Conservation (phyloP, 2,329 filamentous ascomycete species). For the Phialophora tarda region DNA sequence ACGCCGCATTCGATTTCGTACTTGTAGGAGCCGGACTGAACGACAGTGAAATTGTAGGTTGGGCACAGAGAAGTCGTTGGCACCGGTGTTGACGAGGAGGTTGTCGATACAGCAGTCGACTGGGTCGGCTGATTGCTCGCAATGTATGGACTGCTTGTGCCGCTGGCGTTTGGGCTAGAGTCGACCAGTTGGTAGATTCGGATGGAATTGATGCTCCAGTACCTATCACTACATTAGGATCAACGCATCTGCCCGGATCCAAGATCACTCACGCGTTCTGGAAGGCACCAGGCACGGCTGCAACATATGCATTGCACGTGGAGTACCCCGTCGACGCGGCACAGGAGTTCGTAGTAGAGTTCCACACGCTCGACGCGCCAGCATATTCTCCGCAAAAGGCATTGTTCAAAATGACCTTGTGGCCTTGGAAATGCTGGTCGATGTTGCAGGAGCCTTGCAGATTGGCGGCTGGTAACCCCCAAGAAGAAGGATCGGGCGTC, state of each 20-base stretch:
- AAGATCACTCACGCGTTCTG: constrained; percentile 30
- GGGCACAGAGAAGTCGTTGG: constrained; percentile 33
- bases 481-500: constrained; percentile 49
- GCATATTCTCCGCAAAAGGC: constrained; percentile 85
- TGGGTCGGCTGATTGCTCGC: constrained; percentile 33
- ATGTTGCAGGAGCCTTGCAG: constrained; percentile 74
- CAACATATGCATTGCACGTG: constrained; percentile 37
- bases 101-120: constrained; percentile 24
- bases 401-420: constrained; percentile 77
- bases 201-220: constrained; percentile 39
- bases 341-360: constrained; percentile 32
- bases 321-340: constrained; percentile 29
- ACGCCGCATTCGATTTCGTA: constrained; percentile 37
- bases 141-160: constrained; percentile 30
- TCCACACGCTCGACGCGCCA: constrained; percentile 56
- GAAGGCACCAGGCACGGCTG: constrained; percentile 33
- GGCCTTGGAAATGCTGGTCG: constrained; percentile 66
- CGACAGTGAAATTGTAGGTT: constrained; percentile 36
- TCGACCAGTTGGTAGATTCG: constrained; percentile 38
- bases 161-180: constrained; percentile 13
- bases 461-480: constrained; percentile 57
- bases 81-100: constrained; percentile 18
- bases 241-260: neutral
- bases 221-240: constrained; percentile 19
- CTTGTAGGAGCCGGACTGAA: constrained; percentile 26